Conservation (phyloP, 148 eudicot species). For the Limonium bicolor region DNA sequence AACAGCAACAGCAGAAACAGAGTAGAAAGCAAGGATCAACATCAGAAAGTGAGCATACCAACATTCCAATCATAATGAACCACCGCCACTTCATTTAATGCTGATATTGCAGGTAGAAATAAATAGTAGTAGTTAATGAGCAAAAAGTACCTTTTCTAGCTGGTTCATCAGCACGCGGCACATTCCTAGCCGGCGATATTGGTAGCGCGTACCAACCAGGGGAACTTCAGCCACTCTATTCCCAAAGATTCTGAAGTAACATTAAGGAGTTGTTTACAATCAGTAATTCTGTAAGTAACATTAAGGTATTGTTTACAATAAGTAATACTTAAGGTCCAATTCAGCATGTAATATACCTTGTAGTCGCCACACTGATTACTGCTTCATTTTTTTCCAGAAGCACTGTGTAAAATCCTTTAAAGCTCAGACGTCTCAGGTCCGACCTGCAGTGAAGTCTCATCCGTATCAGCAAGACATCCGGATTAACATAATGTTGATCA, state of each 20-base stretch:
- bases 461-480: neutral
- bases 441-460: constrained; percentile 32
- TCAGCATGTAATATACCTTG: constrained; percentile 54
- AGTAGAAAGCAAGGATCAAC: neutral
- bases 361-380: constrained; percentile 67
- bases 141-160: constrained; percentile 52
- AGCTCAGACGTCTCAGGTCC: constrained; percentile 72
- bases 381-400: constrained; percentile 89
- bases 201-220: constrained; percentile 82
- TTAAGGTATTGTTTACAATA: neutral
- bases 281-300: too few species aligned
- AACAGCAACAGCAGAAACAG: neutral
- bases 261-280: too few species aligned
- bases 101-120: neutral
- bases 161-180: constrained; percentile 71
- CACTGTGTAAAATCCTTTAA: constrained; percentile 62
- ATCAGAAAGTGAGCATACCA: too few species aligned
- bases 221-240: constrained; percentile 92
- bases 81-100: neutral
- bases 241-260: constrained; percentile 50
- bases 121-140: neutral
- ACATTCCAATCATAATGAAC: too few species aligned
- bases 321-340: neutral
- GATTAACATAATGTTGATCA: too few species aligned
- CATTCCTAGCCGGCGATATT: constrained; percentile 96